phyloP scores from a whole-genome alignment of 2,329 filamentous ascomycete genomes.

The Sordariomycetes sp. region DNA sequence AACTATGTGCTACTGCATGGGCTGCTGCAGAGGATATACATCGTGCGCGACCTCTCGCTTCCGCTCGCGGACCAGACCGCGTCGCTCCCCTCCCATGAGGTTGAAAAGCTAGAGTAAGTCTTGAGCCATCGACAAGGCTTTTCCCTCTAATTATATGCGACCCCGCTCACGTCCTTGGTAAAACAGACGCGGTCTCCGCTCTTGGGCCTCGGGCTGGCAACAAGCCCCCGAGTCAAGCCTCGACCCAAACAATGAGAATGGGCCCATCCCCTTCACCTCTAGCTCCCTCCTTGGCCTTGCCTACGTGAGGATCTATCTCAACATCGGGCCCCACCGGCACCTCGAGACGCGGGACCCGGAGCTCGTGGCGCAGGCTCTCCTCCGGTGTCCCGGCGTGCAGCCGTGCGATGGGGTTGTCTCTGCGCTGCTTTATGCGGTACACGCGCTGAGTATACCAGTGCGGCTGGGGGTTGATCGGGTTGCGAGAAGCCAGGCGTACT shows the following conservation, averaged over 20 bases:
- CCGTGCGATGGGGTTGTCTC: slow-evolving; percentile 32
- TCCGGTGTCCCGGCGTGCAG: slow-evolving; percentile 23
- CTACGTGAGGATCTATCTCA: slow-evolving; percentile 29
- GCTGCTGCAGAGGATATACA: slow-evolving; percentile 21
- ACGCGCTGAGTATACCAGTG: slow-evolving; percentile 41
- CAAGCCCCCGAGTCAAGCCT: slow-evolving; percentile 22
- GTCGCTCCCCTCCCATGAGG: slow-evolving; percentile 17
- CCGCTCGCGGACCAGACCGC: slow-evolving; percentile 18
- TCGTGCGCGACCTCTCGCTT: slow-evolving; percentile 21
- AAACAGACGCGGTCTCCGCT: slow-evolving; percentile 18
- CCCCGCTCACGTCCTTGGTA: no score
- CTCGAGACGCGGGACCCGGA: slow-evolving; percentile 27
- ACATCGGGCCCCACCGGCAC: slow-evolving; percentile 26
- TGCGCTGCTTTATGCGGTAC: slow-evolving; percentile 37
- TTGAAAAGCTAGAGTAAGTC: slow-evolving; percentile 20
- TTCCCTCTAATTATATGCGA: not conserved
- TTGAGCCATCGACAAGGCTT: not conserved
- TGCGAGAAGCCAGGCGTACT: slow-evolving; percentile 38
- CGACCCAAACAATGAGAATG: slow-evolving; percentile 24
- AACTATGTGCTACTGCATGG: slow-evolving; percentile 23
- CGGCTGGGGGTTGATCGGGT: slow-evolving; percentile 39
- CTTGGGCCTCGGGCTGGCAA: slow-evolving; percentile 24
- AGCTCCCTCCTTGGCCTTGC: slow-evolving; percentile 29
- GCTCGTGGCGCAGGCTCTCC: slow-evolving; percentile 23
- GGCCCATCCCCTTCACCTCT: slow-evolving; percentile 27